Percentiles rank a stretch among this genome's conserved stretches.
These are phyloP conservation scores for Penicillium soppii DNA, from an alignment of 495 filamentous ascomycete genomes.

Conservation along the genomic window DNA sequence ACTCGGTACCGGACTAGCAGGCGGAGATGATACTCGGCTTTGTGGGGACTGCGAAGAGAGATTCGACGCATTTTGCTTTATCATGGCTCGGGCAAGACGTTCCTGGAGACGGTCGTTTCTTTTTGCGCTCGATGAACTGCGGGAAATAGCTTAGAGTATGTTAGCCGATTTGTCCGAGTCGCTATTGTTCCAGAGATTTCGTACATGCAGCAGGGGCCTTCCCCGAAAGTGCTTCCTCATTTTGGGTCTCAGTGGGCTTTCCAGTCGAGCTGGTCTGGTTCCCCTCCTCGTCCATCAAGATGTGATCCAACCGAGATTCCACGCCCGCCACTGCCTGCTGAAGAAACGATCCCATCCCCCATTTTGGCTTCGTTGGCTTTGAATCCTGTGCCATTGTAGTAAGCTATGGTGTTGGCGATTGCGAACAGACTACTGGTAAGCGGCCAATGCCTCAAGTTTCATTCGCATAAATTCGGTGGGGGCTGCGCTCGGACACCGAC, in stretches of 20 bases:
- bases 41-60: slow-evolving; percentile 33
- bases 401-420: not conserved
- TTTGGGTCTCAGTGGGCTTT: slow-evolving; percentile 23
- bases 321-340: slow-evolving; percentile 91
- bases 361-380: slow-evolving; percentile 37
- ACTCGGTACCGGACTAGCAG: slow-evolving; percentile 36
- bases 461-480: slow-evolving; percentile 27
- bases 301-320: slow-evolving; percentile 88
- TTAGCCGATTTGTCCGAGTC: slow-evolving; percentile 16
- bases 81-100: slow-evolving; percentile 70
- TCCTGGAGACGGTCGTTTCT: slow-evolving; percentile 83
- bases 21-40: slow-evolving; percentile 30
- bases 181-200: not conserved
- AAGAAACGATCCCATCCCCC: slow-evolving; percentile 70
- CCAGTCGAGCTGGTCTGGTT: slow-evolving; percentile 25
- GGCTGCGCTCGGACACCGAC: slow-evolving; percentile 18
- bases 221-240: slow-evolving; percentile 7
- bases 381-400: slow-evolving; percentile 40
- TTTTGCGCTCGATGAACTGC: slow-evolving; percentile 48
- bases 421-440: slow-evolving; percentile 15
- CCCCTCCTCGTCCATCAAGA: slow-evolving; percentile 76
- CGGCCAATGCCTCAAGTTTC: slow-evolving; percentile 20
- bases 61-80: slow-evolving; percentile 37
- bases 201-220: slow-evolving; percentile 26
- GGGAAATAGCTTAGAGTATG: slow-evolving; percentile 45